Evolutionary conservation across 2,329 filamentous ascomycete genomes (phyloP), one percentile per base, ranked within the genome.

Genomic region (Beauveria sp.): DNA sequence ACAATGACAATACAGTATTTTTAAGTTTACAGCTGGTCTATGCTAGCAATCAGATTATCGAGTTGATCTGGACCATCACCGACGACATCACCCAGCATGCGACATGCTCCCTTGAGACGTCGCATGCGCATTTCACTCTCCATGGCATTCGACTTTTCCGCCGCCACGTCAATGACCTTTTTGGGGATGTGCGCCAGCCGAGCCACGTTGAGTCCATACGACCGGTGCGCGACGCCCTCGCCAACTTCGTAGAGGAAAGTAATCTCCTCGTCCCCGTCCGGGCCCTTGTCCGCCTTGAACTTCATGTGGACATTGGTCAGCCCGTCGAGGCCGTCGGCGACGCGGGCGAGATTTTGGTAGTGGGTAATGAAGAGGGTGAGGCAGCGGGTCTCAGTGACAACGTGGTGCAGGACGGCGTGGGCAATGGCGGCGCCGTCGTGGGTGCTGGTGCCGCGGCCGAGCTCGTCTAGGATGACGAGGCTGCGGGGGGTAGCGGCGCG

Each of bases 391-490:
- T 92, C 83, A 26, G 86, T 81, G 28, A 96, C 88, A 64, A 98
- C 84, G 70, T 96, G 87, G 63, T 93, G 86, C 6, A 99, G 80
- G 5, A 99, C 95, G 26, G 92, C 90, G 68, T 96, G 89, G 1
- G 95, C 95, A 68, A 99, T 98, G 61, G 95, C 95, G 5, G 96
- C 92, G 60, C 95, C 95, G 73, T 99, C 95, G 72, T 98, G 92
- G 10, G 95, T 99, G 67, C 87, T 91, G 0, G 95, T 99, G 57
- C 95, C 95, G 60, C 95, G 85, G 40, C 95, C 95, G 2, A 99
- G 82, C 78, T 99, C 95, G 75, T 99, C 95, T 6, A 99, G 85
- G 50, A 99, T 91, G 64, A 99, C 89, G 7, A 99, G 82, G 50
- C 86, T 91, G 51, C 91, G 86, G 1, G 90, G 86, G 0, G 92